Percentiles rank a stretch among this genome's conserved stretches.
These are phyloP conservation scores for Saccharomycopsis olivae DNA, from an alignment of 805 yeast species.

Conservation along the genomic window DNA sequence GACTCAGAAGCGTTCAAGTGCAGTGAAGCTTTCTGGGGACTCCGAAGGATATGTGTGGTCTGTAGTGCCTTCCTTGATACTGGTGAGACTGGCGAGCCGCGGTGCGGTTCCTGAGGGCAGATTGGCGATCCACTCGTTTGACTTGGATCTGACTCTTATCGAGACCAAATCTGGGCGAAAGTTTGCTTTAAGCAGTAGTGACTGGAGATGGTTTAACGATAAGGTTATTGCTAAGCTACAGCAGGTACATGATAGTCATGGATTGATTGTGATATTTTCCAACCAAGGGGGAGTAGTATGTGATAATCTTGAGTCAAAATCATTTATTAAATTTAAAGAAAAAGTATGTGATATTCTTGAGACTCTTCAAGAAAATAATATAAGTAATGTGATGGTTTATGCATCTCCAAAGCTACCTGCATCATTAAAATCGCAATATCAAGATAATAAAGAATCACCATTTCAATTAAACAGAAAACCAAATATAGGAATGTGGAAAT, in stretches of 20 bases:
- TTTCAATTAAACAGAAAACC: slow-evolving; percentile 58
- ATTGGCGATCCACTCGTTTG: no score
- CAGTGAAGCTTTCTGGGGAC: no score
- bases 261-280: slow-evolving; percentile 59
- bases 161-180: slow-evolving; percentile 50
- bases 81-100: no score
- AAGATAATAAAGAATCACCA: slow-evolving; percentile 4
- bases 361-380: slow-evolving; percentile 22
- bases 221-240: slow-evolving; percentile 22
- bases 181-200: slow-evolving; percentile 49
- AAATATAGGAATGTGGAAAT: slow-evolving; percentile 62
- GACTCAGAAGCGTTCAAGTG: no score
- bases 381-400: slow-evolving; percentile 27
- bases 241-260: slow-evolving; percentile 20
- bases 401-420: slow-evolving; percentile 54
- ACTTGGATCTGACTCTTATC: slow-evolving; percentile 74
- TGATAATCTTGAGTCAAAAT: slow-evolving; percentile 25
- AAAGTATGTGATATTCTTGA: slow-evolving; percentile 32
- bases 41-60: no score
- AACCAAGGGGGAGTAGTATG: slow-evolving; percentile 71
- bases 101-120: no score
- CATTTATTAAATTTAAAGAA: slow-evolving; percentile 29
- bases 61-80: no score
- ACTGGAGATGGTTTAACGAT: slow-evolving; percentile 63
- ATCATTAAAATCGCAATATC: slow-evolving; percentile 15